Conservation (phyloP, 169 alveolate species). For the Plasmodium falciparum region DNA sequence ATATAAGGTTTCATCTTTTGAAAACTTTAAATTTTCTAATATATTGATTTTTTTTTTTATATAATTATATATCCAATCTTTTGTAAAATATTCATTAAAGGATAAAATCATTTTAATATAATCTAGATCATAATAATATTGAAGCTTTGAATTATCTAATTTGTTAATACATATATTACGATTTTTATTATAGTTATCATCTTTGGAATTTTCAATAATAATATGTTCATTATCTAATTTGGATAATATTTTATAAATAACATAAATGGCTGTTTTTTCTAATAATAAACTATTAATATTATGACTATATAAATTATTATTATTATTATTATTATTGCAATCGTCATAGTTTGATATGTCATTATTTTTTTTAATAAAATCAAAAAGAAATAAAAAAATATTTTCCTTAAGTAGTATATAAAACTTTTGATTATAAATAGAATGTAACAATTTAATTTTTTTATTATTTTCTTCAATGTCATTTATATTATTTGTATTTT, state of each 20-base stretch:
- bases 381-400: conserved; percentile 36
- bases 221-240: conserved; percentile 24
- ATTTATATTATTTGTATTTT: neutral
- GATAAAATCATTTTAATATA: conserved; percentile 32
- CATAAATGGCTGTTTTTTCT: conserved; percentile 25
- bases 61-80: conserved; percentile 44
- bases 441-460: conserved; percentile 52
- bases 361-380: conserved; percentile 6
- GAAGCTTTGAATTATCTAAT: conserved; percentile 27
- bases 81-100: conserved; percentile 23
- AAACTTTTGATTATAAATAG: conserved; percentile 44
- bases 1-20: conserved; percentile 5
- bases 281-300: neutral
- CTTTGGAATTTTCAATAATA: conserved; percentile 18
- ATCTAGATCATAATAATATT: conserved; percentile 33
- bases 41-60: conserved; percentile 16
- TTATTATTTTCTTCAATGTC: conserved; percentile 12
- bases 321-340: too few relatives aligned
- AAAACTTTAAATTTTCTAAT: conserved; percentile 39
- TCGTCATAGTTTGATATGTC: too few relatives aligned
- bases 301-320: too few relatives aligned
- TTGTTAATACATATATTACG: conserved; percentile 33
- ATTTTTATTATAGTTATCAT: neutral
- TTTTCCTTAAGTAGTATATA: conserved; percentile 35
- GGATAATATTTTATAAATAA: conserved; percentile 39